Evolutionary conservation across 371 early-diverging fungal species (phyloP), one percentile per base, ranked within the genome.

Genomic region (Apophysomyces ossiformis): DNA sequence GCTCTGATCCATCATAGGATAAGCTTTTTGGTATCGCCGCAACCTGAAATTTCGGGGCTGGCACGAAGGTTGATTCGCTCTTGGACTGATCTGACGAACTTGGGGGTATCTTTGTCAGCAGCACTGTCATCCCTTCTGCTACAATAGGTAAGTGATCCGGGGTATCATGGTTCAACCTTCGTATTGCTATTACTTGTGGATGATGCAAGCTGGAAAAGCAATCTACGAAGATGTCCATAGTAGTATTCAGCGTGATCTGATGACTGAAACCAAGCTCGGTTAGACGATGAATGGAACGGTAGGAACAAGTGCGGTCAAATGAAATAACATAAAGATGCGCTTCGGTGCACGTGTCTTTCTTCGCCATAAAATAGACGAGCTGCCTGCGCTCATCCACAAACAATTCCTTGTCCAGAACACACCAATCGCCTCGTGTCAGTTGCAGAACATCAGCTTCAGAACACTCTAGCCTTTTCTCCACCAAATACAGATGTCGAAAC

Each of bases 351-450:
- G 86, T 82, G 46, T 92, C 90, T 35, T 74, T 73, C 54, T 87
- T 90, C 5, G 86, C 94, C 26, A 77, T 82, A 62, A 92, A 92
- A 68, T 89, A 94, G 9, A 92, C 90, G 4, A 90, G 78, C 12
- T 79, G 60, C 1, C 85, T 67, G 8, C 56, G 32, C 37, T 81
- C 79, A 64, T 94, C 94, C 6, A 92, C 89, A 62, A 70, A 82
- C 46, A 92, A 75, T 0, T 84, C 83, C 60, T 75, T 68, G 67
- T 92, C 91, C 8, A 83, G 65, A 7, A 90, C 83, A 21, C 86
- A 84, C 82, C 89, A 89, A 11, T 77, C 69, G 1, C 89, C 89
- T 11, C 37, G 5, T 5, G 84, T 84, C 13, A 84, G 37, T 26
- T 82, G 75, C 8, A 72, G 71, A 11, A 81, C 35, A 1, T 26